Evolutionary conservation across 129 eudicot genomes (phyloP).

Genomic region (Saussurea involucrata): DNA sequence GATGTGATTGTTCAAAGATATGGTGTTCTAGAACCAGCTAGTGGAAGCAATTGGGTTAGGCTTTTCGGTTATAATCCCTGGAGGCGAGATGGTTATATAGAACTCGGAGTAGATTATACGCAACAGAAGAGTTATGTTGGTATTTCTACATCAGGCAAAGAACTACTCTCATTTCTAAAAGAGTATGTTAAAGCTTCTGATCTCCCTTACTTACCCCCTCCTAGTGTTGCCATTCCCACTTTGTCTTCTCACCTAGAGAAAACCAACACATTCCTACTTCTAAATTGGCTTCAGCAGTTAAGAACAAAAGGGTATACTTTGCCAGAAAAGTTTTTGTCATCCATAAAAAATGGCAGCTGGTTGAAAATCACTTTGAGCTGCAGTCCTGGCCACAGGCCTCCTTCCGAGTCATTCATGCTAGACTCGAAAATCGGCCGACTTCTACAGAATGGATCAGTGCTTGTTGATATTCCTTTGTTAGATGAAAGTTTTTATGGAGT

Average conservation of each 20-base stretch:
- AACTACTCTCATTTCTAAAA: slow-evolving; percentile 29
- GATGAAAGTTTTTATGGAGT: slow-evolving; percentile 35
- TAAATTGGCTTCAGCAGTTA: slow-evolving; percentile 40
- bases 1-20: slow-evolving; percentile 5
- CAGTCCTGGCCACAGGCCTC: slow-evolving; percentile 36
- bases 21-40: slow-evolving; percentile 51
- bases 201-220: slow-evolving; percentile 46
- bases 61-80: slow-evolving; percentile 55
- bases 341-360: slow-evolving; percentile 56
- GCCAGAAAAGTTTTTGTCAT: slow-evolving; percentile 31
- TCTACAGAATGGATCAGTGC: slow-evolving; percentile 43
- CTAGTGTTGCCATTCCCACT: slow-evolving; percentile 37
- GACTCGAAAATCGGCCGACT: slow-evolving; percentile 19
- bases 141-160: background rate
- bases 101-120: slow-evolving; percentile 47
- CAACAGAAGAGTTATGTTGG: slow-evolving; percentile 22
- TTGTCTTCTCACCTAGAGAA: slow-evolving; percentile 35
- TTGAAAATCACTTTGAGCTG: slow-evolving; percentile 37
- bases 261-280: slow-evolving; percentile 38
- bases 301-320: background rate
- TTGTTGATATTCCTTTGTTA: slow-evolving; percentile 51
- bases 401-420: slow-evolving; percentile 46
- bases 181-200: slow-evolving; percentile 38
- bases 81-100: slow-evolving; percentile 43
- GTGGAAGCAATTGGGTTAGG: slow-evolving; percentile 51